Evolutionary conservation across 1,284 basidiomycete genomes (phyloP), one percentile per base, ranked within the genome.

Genomic region (Melampsora occidentalis): DNA sequence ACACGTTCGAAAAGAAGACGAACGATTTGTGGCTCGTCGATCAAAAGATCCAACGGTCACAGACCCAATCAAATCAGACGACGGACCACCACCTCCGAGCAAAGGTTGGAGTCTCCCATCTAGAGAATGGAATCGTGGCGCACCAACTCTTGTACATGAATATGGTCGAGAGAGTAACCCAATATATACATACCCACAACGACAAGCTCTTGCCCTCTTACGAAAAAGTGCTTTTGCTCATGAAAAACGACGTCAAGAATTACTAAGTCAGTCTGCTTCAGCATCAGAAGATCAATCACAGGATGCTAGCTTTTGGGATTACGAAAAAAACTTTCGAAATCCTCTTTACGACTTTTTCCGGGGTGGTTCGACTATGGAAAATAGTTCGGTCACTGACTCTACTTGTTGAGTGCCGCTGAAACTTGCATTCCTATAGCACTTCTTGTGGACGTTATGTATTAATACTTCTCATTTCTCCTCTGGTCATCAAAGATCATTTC

Each of bases 401-500:
- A 69, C 35, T 51, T 76, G 73, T 76, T 42, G 68, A 66, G 39
- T 61, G 16, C 39, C 22, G 31, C 28, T 20, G 48, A 51, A 10
- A 53, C 53, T 59, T 63, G 12, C 61, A 31, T 53, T 33, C 4
- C 4, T 33, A 35, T 42, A 25, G 12, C 51, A 20, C 53, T 61
- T 22, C 28, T 25, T 49, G n/a, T 6, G n/a, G 10, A n/a, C 42
- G 12, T 25, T 69, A 1, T 31, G 7, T 6, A 53, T 35, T 46
- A 4, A 67, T 22, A 48, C 46, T 25, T 35, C 62, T 72, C 12
- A 31, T 9, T n/a, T 63, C 22, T 64, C 48, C 16, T n/a, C 12
- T 53, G 18, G 9, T 48, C 67, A 46, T 28, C 61, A 10, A 18
- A 76, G 73, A 69, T 69, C 62, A 59, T 12, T 66, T 91, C 42